These are phyloP conservation scores for Termitomyces sp. DNA, from an alignment of 768 basidiomycete genomes.

Conservation along the genomic window DNA sequence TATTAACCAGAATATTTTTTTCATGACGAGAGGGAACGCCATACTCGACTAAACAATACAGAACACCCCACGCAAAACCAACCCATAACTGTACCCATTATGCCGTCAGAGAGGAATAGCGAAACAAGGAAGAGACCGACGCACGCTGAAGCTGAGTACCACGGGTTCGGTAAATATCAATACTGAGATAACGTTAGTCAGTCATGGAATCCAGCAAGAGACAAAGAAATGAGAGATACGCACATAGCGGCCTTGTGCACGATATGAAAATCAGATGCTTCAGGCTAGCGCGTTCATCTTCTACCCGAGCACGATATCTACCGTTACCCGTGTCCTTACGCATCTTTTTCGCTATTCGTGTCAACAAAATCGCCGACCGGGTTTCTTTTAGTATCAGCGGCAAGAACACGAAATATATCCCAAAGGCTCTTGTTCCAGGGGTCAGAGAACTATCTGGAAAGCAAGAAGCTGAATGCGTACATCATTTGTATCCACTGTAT, in stretches of 20 bases:
- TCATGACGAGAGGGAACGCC: not conserved
- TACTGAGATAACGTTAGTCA: slow-evolving; percentile 31
- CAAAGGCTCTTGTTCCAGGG: slow-evolving; percentile 40
- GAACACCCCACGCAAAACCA: slow-evolving; percentile 73
- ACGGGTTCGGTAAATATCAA: slow-evolving; percentile 71
- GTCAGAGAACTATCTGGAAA: not conserved
- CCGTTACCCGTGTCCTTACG: slow-evolving; percentile 64
- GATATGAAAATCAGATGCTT: slow-evolving; percentile 63
- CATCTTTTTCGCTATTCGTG: slow-evolving; percentile 54
- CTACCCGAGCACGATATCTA: slow-evolving; percentile 59
- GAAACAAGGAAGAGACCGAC: slow-evolving; percentile 36
- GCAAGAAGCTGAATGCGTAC: slow-evolving; percentile 28
- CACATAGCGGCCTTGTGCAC: slow-evolving; percentile 68
- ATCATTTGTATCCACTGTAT: slow-evolving; percentile 81
- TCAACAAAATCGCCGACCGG: slow-evolving; percentile 65
- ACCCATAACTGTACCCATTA: slow-evolving; percentile 52
- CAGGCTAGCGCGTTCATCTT: slow-evolving; percentile 58
- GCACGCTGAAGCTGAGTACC: slow-evolving; percentile 69
- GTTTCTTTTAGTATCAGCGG: slow-evolving; percentile 69
- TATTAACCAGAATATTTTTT: not conserved
- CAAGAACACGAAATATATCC: slow-evolving; percentile 45
- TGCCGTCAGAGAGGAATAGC: not conserved
- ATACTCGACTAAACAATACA: slow-evolving; percentile 65
- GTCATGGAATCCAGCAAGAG: not conserved
- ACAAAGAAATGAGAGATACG: slow-evolving; percentile 21